phyloP scores from a whole-genome alignment of 768 basidiomycete species.

The Suillus placidus region DNA sequence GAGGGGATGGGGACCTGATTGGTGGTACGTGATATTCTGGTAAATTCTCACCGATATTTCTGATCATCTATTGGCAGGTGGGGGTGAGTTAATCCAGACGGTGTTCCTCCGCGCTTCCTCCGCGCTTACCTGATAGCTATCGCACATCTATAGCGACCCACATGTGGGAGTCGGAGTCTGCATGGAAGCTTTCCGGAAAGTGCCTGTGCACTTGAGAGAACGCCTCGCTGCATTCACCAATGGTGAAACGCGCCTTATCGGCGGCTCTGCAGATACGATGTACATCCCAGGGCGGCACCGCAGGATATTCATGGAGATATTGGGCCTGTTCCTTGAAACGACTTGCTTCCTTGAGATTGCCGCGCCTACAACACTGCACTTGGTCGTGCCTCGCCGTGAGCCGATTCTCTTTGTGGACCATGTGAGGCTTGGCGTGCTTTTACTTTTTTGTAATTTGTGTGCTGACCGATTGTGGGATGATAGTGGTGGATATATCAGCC shows the following conservation, averaged over 20 bases:
- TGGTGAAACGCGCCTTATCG: conserved; percentile 42
- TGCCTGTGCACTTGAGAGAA: conserved; percentile 39
- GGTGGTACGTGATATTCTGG: conserved; percentile 41
- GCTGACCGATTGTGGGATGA: background rate
- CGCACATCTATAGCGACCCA: conserved; percentile 36
- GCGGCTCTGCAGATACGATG: conserved; percentile 51
- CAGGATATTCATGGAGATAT: conserved; percentile 41
- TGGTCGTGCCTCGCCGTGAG: conserved; percentile 43
- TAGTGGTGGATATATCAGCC: conserved; percentile 53
- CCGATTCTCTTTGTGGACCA: conserved; percentile 51
- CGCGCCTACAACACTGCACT: conserved; percentile 46
- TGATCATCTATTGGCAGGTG: conserved; percentile 34
- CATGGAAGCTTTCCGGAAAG: conserved; percentile 42
- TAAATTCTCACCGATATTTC: conserved; percentile 7
- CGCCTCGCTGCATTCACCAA: conserved; percentile 39
- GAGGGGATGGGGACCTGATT: conserved; percentile 43
- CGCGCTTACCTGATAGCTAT: conserved; percentile 4
- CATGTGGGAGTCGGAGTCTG: conserved; percentile 48
- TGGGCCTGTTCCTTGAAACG: conserved; percentile 49
- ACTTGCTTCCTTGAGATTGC: conserved; percentile 54
- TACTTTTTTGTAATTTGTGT: background rate
- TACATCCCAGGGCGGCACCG: conserved; percentile 50
- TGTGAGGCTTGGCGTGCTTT: conserved; percentile 26
- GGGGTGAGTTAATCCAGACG: conserved; percentile 35
- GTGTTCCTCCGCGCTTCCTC: background rate